phyloP scores from a whole-genome alignment of 192 early-diverging fungal genomes.

The Powellomyces hirtus region DNA sequence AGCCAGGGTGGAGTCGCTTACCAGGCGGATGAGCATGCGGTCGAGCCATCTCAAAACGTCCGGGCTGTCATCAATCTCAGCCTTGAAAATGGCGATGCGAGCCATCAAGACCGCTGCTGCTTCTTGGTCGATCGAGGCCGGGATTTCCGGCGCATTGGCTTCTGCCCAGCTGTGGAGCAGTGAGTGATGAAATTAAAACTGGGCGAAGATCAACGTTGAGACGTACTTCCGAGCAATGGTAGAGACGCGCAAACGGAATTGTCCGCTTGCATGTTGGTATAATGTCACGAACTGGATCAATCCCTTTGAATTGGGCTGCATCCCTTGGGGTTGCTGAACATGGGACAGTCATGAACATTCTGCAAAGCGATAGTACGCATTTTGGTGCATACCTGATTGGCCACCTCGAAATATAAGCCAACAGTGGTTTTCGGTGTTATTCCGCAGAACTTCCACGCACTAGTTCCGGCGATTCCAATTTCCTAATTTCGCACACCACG shows the following conservation, averaged over 20 bases:
- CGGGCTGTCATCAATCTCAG: conserved; percentile 94
- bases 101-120: conserved; percentile 96
- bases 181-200: too few species aligned
- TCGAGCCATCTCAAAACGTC: conserved; percentile 98
- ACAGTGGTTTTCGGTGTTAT: conserved; percentile 82
- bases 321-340: conserved; percentile 64
- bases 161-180: conserved; percentile 65
- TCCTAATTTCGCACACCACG: conserved; percentile 49
- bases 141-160: conserved; percentile 78
- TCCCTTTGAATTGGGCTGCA: conserved; percentile 80
- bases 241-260: conserved; percentile 87
- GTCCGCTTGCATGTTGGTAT: conserved; percentile 93
- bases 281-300: conserved; percentile 94
- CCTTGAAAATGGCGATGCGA: conserved; percentile 94
- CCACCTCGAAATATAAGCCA: conserved; percentile 96
- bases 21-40: conserved; percentile 95
- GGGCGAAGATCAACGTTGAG: too few species aligned
- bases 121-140: conserved; percentile 95
- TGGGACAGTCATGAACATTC: too few species aligned
- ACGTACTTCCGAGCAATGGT: conserved; percentile 86
- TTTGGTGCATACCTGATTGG: conserved; percentile 70
- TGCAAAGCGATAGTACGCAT: too few species aligned
- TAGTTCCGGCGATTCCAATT: conserved; percentile 95
- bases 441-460: conserved; percentile 91
- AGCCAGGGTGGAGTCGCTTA: conserved; percentile 14